Percentiles rank a stretch among this genome's conserved stretches.
Evolutionary conservation across 306 rosid species (phyloP).

Genomic region (Quercus bicolor): DNA sequence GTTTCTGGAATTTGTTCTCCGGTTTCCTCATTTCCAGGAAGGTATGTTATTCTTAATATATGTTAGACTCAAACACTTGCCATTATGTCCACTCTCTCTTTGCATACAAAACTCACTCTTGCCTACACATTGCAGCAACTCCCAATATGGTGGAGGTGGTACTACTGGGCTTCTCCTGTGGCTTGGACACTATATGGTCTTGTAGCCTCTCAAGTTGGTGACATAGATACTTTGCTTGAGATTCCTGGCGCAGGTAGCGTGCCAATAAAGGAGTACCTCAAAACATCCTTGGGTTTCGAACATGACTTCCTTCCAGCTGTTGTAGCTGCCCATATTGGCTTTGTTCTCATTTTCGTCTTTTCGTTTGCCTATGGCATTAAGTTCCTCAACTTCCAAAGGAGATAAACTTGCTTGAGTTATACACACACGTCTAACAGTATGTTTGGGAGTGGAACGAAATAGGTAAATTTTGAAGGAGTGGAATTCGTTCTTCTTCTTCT

Average conservation of each 20-base stretch:
- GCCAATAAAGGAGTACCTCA: slow-evolving; percentile 38
- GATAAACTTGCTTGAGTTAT: slow-evolving; percentile 23
- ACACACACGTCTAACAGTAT: background rate
- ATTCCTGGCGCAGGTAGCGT: slow-evolving; percentile 27
- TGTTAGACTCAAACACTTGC: background rate
- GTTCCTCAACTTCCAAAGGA: slow-evolving; percentile 59
- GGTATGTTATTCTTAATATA: slow-evolving; percentile 33
- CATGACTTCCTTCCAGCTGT: slow-evolving; percentile 43
- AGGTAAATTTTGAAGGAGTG: too few species aligned
- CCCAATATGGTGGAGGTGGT: slow-evolving; percentile 92
- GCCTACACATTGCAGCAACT: slow-evolving; percentile 45
- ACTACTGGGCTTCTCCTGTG: slow-evolving; percentile 73
- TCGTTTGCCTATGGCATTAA: slow-evolving; percentile 65
- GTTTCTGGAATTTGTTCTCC: slow-evolving; percentile 80
- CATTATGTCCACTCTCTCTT: too few species aligned
- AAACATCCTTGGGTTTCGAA: slow-evolving; percentile 37
- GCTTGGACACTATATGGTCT: slow-evolving; percentile 82
- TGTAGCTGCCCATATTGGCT: slow-evolving; percentile 40
- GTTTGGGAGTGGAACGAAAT: too few species aligned
- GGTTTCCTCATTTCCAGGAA: slow-evolving; percentile 71
- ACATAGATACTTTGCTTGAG: background rate
- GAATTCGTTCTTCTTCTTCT: too few species aligned
- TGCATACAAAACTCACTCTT: background rate
- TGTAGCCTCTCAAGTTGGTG: slow-evolving; percentile 57
- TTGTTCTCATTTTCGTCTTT: slow-evolving; percentile 45